These are phyloP conservation scores for Proliferodiscus dingleyae DNA, from an alignment of 2,329 filamentous ascomycete genomes.

Conservation along the genomic window DNA sequence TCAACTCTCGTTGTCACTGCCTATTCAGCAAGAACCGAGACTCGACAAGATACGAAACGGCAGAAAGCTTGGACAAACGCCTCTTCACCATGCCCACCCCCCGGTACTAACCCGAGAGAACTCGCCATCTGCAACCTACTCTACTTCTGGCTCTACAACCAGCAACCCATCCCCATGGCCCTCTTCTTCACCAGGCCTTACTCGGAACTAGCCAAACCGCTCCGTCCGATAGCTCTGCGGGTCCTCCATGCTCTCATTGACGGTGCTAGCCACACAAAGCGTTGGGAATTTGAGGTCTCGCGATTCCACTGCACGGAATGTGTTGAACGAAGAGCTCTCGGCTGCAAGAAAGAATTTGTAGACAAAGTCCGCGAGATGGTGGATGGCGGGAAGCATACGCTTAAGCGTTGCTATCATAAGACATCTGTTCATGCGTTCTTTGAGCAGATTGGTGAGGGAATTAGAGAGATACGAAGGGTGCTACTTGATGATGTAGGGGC, in stretches of 20 bases:
- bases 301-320: background rate
- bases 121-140: background rate
- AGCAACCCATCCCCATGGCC: background rate
- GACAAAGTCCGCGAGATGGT: background rate
- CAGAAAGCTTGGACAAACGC: background rate
- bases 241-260: background rate
- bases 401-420: background rate
- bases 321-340: background rate
- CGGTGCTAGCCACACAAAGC: background rate
- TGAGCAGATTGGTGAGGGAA: background rate
- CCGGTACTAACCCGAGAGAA: background rate
- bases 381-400: background rate
- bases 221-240: background rate
- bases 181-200: background rate
- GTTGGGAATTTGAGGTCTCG: background rate
- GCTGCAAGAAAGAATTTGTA: background rate
- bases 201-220: background rate
- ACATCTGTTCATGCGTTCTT: background rate
- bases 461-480: background rate
- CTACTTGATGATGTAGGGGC: background rate
- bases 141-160: background rate
- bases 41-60: too few species aligned
- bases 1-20: too few species aligned
- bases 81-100: background rate
- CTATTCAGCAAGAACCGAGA: too few species aligned